Conservation (phyloP, 148 eudicot genomes). For the Arctostaphylos glauca region DNA sequence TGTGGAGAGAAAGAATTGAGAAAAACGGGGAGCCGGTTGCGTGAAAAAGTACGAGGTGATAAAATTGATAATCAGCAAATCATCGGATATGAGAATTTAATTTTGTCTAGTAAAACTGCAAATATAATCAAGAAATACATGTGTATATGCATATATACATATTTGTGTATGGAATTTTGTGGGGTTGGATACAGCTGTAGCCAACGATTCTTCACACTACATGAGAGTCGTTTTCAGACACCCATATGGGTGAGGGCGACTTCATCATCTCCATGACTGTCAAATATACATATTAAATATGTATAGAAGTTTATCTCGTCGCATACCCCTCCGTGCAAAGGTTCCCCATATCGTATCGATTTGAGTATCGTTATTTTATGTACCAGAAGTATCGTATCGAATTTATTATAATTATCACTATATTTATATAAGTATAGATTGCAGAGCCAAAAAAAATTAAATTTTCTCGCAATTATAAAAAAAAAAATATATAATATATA, state of each 20-base stretch:
- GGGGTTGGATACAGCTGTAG: conserved; percentile 49
- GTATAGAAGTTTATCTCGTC: too few relatives aligned
- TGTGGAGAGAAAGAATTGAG: too few relatives aligned
- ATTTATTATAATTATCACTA: too few relatives aligned
- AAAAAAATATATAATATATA: too few relatives aligned
- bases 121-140: background rate
- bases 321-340: too few relatives aligned
- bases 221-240: conserved; percentile 19
- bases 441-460: too few relatives aligned
- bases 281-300: background rate
- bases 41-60: conserved; percentile 11
- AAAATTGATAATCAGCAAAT: background rate
- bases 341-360: too few relatives aligned
- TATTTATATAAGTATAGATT: too few relatives aligned
- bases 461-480: too few relatives aligned
- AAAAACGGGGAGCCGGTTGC: background rate
- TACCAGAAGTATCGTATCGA: too few relatives aligned
- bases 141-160: background rate
- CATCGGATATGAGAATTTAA: conserved; percentile 1
- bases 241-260: background rate
- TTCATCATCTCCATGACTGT: background rate
- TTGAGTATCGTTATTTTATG: too few relatives aligned
- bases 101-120: background rate
- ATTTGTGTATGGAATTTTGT: background rate
- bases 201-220: conserved; percentile 21